These are phyloP conservation scores for Leptomonas seymouri DNA, from an alignment of 208 protist species.

Conservation along the genomic window DNA sequence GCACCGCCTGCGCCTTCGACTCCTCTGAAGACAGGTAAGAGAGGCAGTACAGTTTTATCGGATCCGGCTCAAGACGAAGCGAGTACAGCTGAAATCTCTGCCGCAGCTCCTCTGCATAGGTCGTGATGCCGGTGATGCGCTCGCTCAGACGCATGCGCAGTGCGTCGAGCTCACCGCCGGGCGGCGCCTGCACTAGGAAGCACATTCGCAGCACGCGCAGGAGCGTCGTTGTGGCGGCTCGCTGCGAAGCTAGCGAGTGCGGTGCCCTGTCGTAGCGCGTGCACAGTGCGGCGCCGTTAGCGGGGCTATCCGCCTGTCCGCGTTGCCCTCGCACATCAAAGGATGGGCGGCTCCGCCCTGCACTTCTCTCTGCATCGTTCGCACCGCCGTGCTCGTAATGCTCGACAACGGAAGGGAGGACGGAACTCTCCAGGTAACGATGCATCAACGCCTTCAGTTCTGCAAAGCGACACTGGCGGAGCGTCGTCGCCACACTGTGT, in stretches of 20 bases:
- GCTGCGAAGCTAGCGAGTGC: background rate
- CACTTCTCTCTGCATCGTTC: background rate
- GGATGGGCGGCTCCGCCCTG: background rate
- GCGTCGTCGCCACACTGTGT: conserved; percentile 44
- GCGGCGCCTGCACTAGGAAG: conserved; percentile 64
- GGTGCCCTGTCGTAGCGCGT: background rate
- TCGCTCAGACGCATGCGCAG: conserved; percentile 62
- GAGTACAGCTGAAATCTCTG: conserved; percentile 44
- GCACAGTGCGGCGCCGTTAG: background rate
- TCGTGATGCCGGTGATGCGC: conserved; percentile 55
- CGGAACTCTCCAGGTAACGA: conserved; percentile 42
- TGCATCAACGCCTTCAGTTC: conserved; percentile 40
- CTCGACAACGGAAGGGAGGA: conserved; percentile 31
- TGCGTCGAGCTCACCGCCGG: conserved; percentile 63
- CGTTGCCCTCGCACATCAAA: background rate
- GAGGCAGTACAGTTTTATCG: conserved; percentile 62
- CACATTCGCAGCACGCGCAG: conserved; percentile 60
- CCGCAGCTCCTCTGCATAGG: conserved; percentile 46
- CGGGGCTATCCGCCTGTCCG: background rate
- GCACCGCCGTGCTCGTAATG: conserved; percentile 10
- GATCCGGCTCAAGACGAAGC: conserved; percentile 65
- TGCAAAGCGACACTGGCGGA: conserved; percentile 45
- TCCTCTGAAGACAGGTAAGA: conserved; percentile 67
- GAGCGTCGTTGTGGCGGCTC: conserved; percentile 1
- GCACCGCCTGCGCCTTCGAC: conserved; percentile 40